Evolutionary conservation across 1,139 yeast species (phyloP), one percentile per base, ranked within the genome.

Genomic region (Meyerozyma carpophila): DNA sequence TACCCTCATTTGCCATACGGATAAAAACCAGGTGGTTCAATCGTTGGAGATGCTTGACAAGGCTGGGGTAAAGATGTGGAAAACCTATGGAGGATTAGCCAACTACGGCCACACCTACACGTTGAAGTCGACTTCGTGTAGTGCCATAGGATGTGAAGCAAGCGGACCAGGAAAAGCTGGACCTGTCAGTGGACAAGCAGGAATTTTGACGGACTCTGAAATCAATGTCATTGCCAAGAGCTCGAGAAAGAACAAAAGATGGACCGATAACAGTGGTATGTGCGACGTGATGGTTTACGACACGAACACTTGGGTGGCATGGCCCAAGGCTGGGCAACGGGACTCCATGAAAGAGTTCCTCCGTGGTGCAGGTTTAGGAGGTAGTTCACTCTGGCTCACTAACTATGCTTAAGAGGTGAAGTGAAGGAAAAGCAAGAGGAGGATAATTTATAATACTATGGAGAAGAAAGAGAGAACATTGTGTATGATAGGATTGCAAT

Each of bases 51-150:
- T 55, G 50, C 32, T 56, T 8, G 52, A 43, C 18, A 56, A 56
- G 39, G 52, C 59, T 13, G 58, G 57, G 3, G 48, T 55, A 16
- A 46, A 51, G 36, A 50, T 49, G 40, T 44, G 53, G 36, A 55
- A 54, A 41, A 34, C 53, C 11, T 41, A 43, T 25, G 58, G 57
- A 5, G 60, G 60, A 8, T 42, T 56, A 25, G 60, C 58, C n/a
- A 56, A 48, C 41, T 56, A 56, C 42, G 59, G 55, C 0, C 44
- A 53, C 43, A 42, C 36, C 16, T 46, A 46, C 13, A 46, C 46
- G 38, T 21, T 21, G 24, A 21, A 21, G 2, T 39, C 40, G 32
- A 37, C 42, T 9, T 24, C 41, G 13, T 48, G 53, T 39, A 40
- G 39, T 11, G 16, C 36, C 10, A 38, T 34, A 25, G 51, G 50